Percentiles rank a stretch among this genome's conserved stretches.
Evolutionary conservation across 2,329 filamentous ascomycete genomes (phyloP).

Genomic region (Colletotrichum karsti): DNA sequence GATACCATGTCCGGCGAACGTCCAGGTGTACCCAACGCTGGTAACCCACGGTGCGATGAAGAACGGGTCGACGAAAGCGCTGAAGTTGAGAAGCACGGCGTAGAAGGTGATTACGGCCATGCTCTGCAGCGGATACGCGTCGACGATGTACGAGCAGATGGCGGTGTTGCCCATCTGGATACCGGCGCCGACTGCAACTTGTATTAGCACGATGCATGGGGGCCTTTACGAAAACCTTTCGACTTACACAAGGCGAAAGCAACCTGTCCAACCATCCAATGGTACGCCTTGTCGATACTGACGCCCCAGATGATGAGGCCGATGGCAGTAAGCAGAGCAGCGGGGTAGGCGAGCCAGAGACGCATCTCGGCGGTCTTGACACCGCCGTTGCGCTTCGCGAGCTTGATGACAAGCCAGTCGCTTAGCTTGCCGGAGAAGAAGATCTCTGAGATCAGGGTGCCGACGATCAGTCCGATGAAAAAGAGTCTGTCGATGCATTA

Average conservation of each 20-base stretch:
- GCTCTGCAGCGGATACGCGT: constrained; percentile 62
- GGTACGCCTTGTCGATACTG: constrained; percentile 59
- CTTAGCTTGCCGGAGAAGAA: constrained; percentile 61
- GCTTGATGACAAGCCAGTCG: constrained; percentile 55
- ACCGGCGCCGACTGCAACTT: constrained; percentile 54
- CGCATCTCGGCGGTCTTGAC: constrained; percentile 61
- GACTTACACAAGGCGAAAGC: constrained; percentile 62
- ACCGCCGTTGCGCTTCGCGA: constrained; percentile 52
- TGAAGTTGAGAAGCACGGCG: constrained; percentile 60
- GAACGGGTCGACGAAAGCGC: constrained; percentile 55
- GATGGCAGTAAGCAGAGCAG: constrained; percentile 53
- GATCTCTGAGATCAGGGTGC: constrained; percentile 59
- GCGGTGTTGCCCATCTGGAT: constrained; percentile 66
- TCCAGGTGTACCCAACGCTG: constrained; percentile 57
- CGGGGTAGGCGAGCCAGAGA: constrained; percentile 64
- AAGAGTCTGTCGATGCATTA: constrained; percentile 44
- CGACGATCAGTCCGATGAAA: constrained; percentile 62
- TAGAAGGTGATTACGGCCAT: constrained; percentile 65
- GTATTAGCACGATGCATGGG: background rate
- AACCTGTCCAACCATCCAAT: constrained; percentile 66
- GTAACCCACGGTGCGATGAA: constrained; percentile 59
- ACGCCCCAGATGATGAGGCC: constrained; percentile 64
- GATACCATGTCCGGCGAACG: constrained; percentile 56
- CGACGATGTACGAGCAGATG: constrained; percentile 61
- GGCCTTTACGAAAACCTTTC: too few relatives aligned